Base-by-base conservation (phyloP, 495 filamentous ascomycete species). In the Ramalina intermedia region DNA sequence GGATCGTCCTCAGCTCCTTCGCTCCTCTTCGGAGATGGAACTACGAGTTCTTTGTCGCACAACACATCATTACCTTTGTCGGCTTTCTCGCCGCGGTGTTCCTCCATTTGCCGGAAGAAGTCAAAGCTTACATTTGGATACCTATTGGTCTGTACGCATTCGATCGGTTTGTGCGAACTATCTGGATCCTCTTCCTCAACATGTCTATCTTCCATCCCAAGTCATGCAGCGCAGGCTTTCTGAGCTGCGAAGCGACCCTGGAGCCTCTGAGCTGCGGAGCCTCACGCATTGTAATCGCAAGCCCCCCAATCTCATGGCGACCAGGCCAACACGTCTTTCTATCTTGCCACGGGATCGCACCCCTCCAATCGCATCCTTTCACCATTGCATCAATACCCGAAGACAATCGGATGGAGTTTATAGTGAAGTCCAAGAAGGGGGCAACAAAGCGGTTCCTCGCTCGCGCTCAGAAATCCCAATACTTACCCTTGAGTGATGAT, bases 41-140 rank as follows among this genome's bases (percentile, higher is more conserved):
- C 29, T 91, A 93, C 54, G 87, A 93, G 61, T 57, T 93, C 29
- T 94, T 91, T 53, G 81, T 94, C 14, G 48, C 85, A 4, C 87
- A 91, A 56, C 87, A 94, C 56, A 63, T 94, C 18, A 58, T 81
- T 27, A 74, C 78, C 21, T 81, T 81, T 51, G 62, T 74, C 36
- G 67, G 80, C 3, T 81, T 94, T 33, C 63, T 85, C 17, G 77
- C 70, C 51, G 69, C 81, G 38, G 63, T 89, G 1, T 70, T 63
- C 58, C 53, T 70, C 21, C 87, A 94, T 59, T 69, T 80, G 0
- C 83, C 84, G 3, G 48, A 17, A 2, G 68, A 74, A 47, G 64
- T 66, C 27, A 71, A 69, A 51, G 48, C 63, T 63, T 41, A 71
- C 66, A 55, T 23, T 68, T 90, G 85, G 84, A 72, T 87, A 24